phyloP scores from a whole-genome alignment of 805 yeast species.

The Hanseniaspora meyeri region DNA sequence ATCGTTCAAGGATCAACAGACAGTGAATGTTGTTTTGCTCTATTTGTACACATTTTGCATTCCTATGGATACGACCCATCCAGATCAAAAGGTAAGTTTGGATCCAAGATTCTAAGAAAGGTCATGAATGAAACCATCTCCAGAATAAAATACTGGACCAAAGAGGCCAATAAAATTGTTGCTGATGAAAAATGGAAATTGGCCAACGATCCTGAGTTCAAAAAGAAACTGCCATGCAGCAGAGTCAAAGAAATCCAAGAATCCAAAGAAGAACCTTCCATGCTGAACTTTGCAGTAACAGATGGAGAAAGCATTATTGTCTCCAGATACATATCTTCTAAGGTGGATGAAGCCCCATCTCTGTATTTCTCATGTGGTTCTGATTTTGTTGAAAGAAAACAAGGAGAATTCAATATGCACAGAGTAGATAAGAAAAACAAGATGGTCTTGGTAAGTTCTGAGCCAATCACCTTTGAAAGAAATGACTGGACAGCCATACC shows the following conservation, averaged over 20 bases:
- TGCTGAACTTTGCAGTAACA: conserved; percentile 87
- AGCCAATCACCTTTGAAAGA: conserved; percentile 90
- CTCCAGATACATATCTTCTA: conserved; percentile 76
- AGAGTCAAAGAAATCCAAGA: conserved; percentile 14
- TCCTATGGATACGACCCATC: conserved; percentile 66
- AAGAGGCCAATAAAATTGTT: conserved; percentile 33
- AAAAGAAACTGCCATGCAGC: not conserved
- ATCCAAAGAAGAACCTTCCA: conserved; percentile 52
- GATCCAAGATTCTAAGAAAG: conserved; percentile 46
- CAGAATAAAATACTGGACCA: conserved; percentile 67
- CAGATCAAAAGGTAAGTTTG: conserved; percentile 34
- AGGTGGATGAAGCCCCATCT: conserved; percentile 91
- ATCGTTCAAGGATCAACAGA: conserved; percentile 88
- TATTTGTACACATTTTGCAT: conserved; percentile 64
- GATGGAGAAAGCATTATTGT: conserved; percentile 83
- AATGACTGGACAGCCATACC: conserved; percentile 98
- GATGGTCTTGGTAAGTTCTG: conserved; percentile 92
- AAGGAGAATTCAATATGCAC: conserved; percentile 90
- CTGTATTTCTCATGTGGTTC: conserved; percentile 90
- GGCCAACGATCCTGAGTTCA: not conserved
- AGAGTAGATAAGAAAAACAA: conserved; percentile 84
- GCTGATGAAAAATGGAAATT: conserved; percentile 20
- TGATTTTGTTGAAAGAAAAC: conserved; percentile 74
- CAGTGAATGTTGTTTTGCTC: conserved; percentile 88
- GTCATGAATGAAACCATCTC: conserved; percentile 68